These are phyloP conservation scores for Saturnispora hagleri DNA, from an alignment of 805 yeast genomes.

Conservation along the genomic window DNA sequence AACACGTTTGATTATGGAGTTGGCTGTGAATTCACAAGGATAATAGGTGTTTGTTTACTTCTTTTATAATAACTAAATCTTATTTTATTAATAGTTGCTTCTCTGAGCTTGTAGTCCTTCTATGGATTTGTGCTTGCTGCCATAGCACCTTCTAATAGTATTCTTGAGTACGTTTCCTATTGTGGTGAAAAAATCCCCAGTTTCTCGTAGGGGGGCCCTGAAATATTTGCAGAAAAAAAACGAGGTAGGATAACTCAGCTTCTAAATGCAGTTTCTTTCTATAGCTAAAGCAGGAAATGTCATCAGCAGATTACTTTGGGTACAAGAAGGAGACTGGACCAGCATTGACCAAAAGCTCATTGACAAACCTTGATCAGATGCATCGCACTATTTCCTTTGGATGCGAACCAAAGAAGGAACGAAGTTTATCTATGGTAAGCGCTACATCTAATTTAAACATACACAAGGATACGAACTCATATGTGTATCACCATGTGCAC, in stretches of 20 bases:
- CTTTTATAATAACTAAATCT: neutral
- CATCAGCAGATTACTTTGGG: constrained; percentile 1
- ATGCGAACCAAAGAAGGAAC: constrained; percentile 1
- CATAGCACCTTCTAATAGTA: neutral
- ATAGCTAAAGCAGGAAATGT: neutral
- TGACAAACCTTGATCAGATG: neutral
- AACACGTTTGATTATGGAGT: constrained; percentile 87
- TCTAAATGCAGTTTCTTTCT: neutral
- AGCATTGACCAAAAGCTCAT: neutral
- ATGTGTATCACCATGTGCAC: constrained; percentile 19
- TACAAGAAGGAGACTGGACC: neutral
- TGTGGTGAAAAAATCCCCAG: neutral
- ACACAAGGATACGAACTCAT: neutral
- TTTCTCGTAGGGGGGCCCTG: neutral
- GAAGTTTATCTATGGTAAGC: neutral
- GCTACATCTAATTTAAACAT: neutral
- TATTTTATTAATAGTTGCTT: too few species aligned
- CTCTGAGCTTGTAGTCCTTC: too few species aligned
- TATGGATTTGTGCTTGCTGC: neutral
- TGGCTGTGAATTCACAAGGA: constrained; percentile 84
- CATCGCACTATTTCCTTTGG: constrained; percentile 6
- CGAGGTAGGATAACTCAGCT: neutral
- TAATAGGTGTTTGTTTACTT: constrained; percentile 6
- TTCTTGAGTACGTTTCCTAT: neutral
- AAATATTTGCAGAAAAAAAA: neutral